Base-by-base conservation (phyloP, 2,329 filamentous ascomycete genomes). In the Epichloe elymi region DNA sequence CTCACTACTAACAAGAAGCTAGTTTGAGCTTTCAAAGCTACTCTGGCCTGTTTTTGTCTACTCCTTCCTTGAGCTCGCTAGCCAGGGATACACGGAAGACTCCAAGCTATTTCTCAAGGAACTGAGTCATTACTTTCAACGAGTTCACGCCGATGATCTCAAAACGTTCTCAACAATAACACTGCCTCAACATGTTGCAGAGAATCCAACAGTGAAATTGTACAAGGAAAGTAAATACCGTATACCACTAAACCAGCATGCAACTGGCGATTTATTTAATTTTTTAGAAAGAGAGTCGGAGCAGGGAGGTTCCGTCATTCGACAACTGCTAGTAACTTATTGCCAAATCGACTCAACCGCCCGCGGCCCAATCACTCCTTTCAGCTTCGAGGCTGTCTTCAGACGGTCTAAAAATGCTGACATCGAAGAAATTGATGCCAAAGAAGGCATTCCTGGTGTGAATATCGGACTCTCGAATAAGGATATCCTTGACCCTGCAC, bases 11-110 rank as follows among this genome's bases (percentile, higher is more conserved):
- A 54, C 23, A 26, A 8, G 45, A 8, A 20, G 45, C 1, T 33
- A 90, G 81, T 88, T 91, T 43, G 93, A 98, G 69, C 74, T 98
- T 3, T 78, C 81, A 53, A 89, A 94, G 58, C 74, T 97, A 4
- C 71, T 95, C 15, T 98, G 93, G 89, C 93, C 93, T 0, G 72
- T 94, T 0, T 97, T 96, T 61, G 86, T 97, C 48, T 95, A 98
- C 67, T 93, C 88, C 0, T 96, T 86, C 63, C 73, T 98, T 26
- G 83, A 88, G 52, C 78, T 97, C 51, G 78, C 94, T 30, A 74
- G 74, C 36, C 80, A 88, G 53, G 82, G 81, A 56, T 89, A 85
- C 58, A 71, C 78, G 1, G 78, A 79, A 39, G 88, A 95, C 53
- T 82, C 83, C 14, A 82, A 86, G 57, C 71, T 76, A 2, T 91